Evolutionary conservation across 1,139 yeast species (phyloP).

Genomic region (Suzukiozyma palmioleophila): DNA sequence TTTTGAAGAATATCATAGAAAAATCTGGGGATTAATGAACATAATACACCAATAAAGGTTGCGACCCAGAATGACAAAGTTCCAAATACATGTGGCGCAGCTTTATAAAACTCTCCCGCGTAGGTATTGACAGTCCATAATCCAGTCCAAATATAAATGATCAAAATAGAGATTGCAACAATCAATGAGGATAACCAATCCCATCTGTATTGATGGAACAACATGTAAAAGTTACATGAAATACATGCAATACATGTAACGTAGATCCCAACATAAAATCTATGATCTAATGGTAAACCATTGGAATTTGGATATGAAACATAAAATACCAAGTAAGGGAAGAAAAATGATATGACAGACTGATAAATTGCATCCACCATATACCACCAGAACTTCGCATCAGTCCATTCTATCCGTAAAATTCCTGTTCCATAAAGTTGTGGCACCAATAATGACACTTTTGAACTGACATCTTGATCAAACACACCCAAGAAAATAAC

Average conservation of each 20-base stretch:
- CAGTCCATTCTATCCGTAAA: conserved; percentile 74
- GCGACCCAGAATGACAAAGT: conserved; percentile 79
- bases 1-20: conserved; percentile 59
- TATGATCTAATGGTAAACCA: conserved; percentile 73
- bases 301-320: conserved; percentile 53
- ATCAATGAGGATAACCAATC: conserved; percentile 78
- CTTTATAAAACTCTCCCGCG: conserved; percentile 70
- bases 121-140: conserved; percentile 64
- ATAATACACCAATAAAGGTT: conserved; percentile 62
- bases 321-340: conserved; percentile 67
- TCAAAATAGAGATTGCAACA: conserved; percentile 57
- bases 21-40: conserved; percentile 76
- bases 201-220: conserved; percentile 88
- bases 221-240: conserved; percentile 74
- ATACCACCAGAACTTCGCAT: conserved; percentile 75
- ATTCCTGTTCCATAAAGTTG: conserved; percentile 86
- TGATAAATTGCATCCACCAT: conserved; percentile 88
- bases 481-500: conserved; percentile 85
- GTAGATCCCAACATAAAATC: conserved; percentile 79
- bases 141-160: conserved; percentile 86
- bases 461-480: conserved; percentile 89
- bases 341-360: conserved; percentile 78
- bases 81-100: conserved; percentile 73
- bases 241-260: conserved; percentile 78
- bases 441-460: conserved; percentile 82